phyloP scores from a whole-genome alignment of 305 asterid genomes.

The Coffea humblotiana region DNA sequence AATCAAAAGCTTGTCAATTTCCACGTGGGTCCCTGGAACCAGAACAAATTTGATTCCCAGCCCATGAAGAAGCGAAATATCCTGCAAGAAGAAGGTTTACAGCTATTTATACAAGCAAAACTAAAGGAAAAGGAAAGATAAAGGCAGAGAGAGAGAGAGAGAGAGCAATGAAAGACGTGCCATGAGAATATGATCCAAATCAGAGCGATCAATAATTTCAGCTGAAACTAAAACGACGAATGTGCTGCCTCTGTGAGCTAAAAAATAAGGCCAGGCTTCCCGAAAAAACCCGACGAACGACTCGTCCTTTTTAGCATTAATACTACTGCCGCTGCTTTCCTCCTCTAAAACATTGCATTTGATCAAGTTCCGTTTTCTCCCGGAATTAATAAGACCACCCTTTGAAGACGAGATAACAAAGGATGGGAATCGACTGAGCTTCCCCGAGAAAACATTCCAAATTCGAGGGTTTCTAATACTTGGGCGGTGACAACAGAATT shows the following conservation, averaged over 20 bases:
- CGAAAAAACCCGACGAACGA: constrained; percentile 77
- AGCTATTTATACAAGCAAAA: neutral
- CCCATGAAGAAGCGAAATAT: constrained; percentile 89
- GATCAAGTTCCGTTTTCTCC: constrained; percentile 4
- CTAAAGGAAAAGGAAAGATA: neutral
- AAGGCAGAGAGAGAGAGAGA: constrained; percentile 1
- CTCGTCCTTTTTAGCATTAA: constrained; percentile 48
- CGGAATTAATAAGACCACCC: neutral
- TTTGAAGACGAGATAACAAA: constrained; percentile 16
- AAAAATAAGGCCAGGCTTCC: constrained; percentile 91
- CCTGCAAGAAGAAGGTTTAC: constrained; percentile 41
- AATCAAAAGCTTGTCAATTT: constrained; percentile 73
- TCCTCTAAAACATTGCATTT: constrained; percentile 42
- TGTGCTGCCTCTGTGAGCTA: constrained; percentile 83
- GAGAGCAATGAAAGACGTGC: constrained; percentile 39
- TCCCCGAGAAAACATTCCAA: constrained; percentile 1
- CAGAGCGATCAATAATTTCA: constrained; percentile 68
- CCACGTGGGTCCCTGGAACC: constrained; percentile 94
- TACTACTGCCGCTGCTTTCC: constrained; percentile 23
- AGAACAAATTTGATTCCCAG: constrained; percentile 93
- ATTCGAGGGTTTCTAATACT: constrained; percentile 28
- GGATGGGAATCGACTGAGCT: constrained; percentile 27
- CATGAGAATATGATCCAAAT: constrained; percentile 80
- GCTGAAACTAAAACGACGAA: constrained; percentile 75
- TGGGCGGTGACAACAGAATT: constrained; percentile 5